phyloP scores from a whole-genome alignment of 768 basidiomycete genomes.

The Boletus sp. region DNA sequence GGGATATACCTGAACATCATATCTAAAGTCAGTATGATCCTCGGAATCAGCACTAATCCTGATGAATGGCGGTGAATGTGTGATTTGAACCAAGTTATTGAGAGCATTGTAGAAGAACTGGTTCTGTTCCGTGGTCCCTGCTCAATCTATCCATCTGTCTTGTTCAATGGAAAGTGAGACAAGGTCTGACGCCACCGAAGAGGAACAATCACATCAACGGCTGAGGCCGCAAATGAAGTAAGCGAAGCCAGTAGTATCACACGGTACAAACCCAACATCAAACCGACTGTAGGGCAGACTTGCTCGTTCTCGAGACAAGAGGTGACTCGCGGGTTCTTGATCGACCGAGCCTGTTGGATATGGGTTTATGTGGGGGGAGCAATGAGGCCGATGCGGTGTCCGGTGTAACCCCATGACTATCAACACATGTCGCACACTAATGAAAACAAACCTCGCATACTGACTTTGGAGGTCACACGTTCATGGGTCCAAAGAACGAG shows the following conservation, averaged over 20 bases:
- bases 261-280: slow-evolving; percentile 3
- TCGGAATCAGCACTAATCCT: slow-evolving; percentile 57
- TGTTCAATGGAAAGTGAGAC: slow-evolving; percentile 68
- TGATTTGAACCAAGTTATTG: slow-evolving; percentile 50
- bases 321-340: background rate
- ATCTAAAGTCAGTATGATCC: slow-evolving; percentile 57
- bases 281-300: background rate
- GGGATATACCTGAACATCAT: slow-evolving; percentile 40
- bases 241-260: background rate
- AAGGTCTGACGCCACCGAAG: slow-evolving; percentile 43
- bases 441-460: background rate
- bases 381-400: background rate
- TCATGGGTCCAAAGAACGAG: background rate
- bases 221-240: slow-evolving; percentile 2
- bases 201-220: slow-evolving; percentile 38
- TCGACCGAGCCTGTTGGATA: background rate
- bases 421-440: background rate
- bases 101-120: slow-evolving; percentile 59
- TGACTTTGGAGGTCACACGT: background rate
- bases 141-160: slow-evolving; percentile 70
- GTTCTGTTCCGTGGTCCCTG: slow-evolving; percentile 48
- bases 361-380: background rate
- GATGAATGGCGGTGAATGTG: slow-evolving; percentile 52
- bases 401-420: background rate
- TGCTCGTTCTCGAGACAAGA: background rate